phyloP scores from a whole-genome alignment of 805 yeast genomes.

The Cephaloascus albidus region DNA sequence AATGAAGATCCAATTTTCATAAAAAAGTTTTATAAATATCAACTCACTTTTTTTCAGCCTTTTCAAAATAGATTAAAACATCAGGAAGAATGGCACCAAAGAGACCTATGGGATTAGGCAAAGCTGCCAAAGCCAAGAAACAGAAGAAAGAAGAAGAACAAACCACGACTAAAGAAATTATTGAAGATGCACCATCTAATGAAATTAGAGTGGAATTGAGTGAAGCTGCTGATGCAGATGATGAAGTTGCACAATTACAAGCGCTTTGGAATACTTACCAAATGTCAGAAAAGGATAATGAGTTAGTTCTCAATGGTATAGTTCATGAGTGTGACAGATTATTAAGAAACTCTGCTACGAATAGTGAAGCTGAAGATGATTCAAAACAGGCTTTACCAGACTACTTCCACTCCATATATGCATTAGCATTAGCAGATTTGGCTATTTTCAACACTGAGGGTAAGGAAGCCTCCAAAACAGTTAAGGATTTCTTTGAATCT shows the following conservation, averaged over 20 bases:
- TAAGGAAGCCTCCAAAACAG: conserved; percentile 18
- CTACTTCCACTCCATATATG: conserved; percentile 66
- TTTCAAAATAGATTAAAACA: no score
- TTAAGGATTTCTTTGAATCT: conserved; percentile 54
- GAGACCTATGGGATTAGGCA: conserved; percentile 59
- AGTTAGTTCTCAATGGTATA: conserved; percentile 66
- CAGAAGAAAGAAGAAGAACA: conserved; percentile 19
- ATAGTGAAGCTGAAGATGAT: conserved; percentile 4
- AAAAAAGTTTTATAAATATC: no score
- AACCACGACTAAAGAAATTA: conserved; percentile 9
- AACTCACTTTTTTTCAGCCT: no score
- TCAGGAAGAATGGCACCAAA: conserved; percentile 56
- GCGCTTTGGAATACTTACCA: conserved; percentile 65
- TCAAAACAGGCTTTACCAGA: conserved; percentile 21
- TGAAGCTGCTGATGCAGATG: conserved; percentile 64
- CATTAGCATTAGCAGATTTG: conserved; percentile 57
- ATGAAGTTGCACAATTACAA: conserved; percentile 66
- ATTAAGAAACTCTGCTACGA: conserved; percentile 37
- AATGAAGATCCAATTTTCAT: no score
- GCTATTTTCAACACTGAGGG: conserved; percentile 46
- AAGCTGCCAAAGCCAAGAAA: conserved; percentile 40
- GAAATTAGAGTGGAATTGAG: conserved; percentile 51
- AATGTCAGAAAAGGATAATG: conserved; percentile 48
- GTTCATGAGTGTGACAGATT: conserved; percentile 89
- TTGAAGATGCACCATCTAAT: conserved; percentile 8